Evolutionary conservation across 306 rosid genomes (phyloP).

Genomic region (Chamaecrista fasciculata): DNA sequence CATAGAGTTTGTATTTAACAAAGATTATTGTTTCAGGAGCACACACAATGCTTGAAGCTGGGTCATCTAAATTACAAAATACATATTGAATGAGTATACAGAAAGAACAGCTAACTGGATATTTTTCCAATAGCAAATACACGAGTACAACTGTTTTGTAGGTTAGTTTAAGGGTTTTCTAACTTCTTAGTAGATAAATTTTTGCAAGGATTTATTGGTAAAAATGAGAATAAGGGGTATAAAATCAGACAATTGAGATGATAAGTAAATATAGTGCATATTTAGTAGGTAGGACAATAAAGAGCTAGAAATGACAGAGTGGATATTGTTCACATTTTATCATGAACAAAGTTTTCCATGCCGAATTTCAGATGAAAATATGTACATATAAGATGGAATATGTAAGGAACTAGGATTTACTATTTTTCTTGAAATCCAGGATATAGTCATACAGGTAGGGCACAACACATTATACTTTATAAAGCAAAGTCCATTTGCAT

Average conservation of each 20-base stretch:
- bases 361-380: neutral
- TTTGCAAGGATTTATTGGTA: neutral
- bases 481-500: neutral
- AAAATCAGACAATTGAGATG: neutral
- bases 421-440: neutral
- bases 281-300: neutral
- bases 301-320: neutral
- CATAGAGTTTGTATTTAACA: neutral
- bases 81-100: neutral
- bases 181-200: neutral
- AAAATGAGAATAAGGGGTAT: neutral
- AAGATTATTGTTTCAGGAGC: neutral
- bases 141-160: neutral
- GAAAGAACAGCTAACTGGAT: constrained; percentile 8
- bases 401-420: neutral
- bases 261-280: neutral
- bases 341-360: neutral
- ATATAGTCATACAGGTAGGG: neutral
- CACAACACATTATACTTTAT: neutral
- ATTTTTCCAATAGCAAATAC: constrained; percentile 10
- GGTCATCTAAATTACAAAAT: neutral
- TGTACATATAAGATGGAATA: neutral
- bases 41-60: too few species aligned
- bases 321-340: neutral
- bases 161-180: neutral